Base-by-base conservation (phyloP, 192 early-diverging fungal genomes). In the Linnemannia exigua region DNA sequence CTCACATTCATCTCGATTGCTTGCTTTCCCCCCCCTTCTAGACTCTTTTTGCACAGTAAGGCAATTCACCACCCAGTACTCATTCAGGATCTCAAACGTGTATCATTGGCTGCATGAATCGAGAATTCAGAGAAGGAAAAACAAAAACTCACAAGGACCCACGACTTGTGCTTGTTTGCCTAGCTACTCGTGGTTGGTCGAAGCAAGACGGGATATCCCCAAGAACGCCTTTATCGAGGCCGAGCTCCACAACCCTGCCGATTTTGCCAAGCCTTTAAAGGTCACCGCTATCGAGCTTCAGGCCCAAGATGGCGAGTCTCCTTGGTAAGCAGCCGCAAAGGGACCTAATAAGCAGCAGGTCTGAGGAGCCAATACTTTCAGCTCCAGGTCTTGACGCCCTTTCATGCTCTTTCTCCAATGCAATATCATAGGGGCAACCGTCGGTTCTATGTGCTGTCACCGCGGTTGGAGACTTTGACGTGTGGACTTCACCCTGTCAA, bases 401-500 rank as follows among this genome's bases (percentile, higher is more conserved):
- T 63, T 8, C 28, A n/a, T 33, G 46, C 16, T 28, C 19, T 50
- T 1, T 38, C 38, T 17, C n/a, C 5, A 25, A 1, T 16, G 28
- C 4, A 54, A 47, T 44, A 33, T 12, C 12, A 11, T 66, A 85
- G 83, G 83, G n/a, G 52, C 5, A 85, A 79, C 33, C 72, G 83
- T n/a, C 77, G 83, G 54, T 85, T 85, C 51, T 85, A 85, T 37
- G 77, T 85, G 3, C 63, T 85, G 9, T 85, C 83, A 37, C 83
- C 83, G 35, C 72, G 83, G 19, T 58, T 85, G 17, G 83, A 85
- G 25, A 85, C 83, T 1, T 63, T 85, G 14, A 79, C 66, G 16
- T 85, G 83, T 72, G 83, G 83, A 4, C 36, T 85, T n/a, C 83
- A 85, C 46, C 83, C 83, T 9, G 83, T 85, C 15, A 85, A 85